A percentile compares a stretch with the other conserved stretches of the same genome.
These are phyloP conservation scores for Thinopyrum obtusiflorum DNA, from an alignment of 202 grass and related monocot genomes.

Conservation along the genomic window DNA sequence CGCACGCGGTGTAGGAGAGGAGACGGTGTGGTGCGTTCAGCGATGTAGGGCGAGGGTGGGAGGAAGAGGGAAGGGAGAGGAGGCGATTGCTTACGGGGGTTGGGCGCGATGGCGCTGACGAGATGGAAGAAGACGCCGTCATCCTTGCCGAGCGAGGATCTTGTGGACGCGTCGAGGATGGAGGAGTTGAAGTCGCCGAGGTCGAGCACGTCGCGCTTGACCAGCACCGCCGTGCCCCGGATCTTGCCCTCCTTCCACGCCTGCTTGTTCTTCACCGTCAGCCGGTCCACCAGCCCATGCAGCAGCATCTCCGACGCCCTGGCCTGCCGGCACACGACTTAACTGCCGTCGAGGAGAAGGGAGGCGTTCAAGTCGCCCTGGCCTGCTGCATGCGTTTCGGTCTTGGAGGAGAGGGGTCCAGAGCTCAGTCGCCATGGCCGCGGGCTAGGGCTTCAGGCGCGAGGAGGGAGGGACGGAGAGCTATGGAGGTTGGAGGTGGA, in stretches of 20 bases:
- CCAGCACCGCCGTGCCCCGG: slow-evolving; percentile 47
- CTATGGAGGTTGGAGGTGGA: too few relatives aligned
- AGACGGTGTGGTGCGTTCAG: too few relatives aligned
- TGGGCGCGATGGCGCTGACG: slow-evolving; percentile 69
- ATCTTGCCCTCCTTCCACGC: slow-evolving; percentile 48
- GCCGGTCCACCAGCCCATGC: slow-evolving; percentile 35
- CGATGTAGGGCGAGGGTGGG: background rate
- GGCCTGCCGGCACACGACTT: too few relatives aligned
- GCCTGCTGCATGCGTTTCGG: too few relatives aligned
- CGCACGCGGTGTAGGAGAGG: too few relatives aligned
- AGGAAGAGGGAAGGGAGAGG: background rate
- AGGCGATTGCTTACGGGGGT: slow-evolving; percentile 38
- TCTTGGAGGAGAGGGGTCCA: too few relatives aligned
- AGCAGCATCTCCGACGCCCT: slow-evolving; percentile 33
- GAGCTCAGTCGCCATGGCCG: too few relatives aligned
- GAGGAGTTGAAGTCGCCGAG: slow-evolving; percentile 56
- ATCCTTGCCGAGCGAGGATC: slow-evolving; percentile 53
- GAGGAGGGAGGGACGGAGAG: too few relatives aligned
- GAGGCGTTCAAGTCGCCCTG: too few relatives aligned
- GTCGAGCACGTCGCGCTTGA: slow-evolving; percentile 59
- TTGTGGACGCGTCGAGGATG: slow-evolving; percentile 60
- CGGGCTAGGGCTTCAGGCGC: too few relatives aligned
- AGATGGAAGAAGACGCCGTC: slow-evolving; percentile 57
- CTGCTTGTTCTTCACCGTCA: slow-evolving; percentile 67
- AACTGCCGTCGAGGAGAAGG: too few relatives aligned